Evolutionary conservation across 2,329 filamentous ascomycete genomes (phyloP), one percentile per base, ranked within the genome.

Genomic region (Exophiala calicioides): DNA sequence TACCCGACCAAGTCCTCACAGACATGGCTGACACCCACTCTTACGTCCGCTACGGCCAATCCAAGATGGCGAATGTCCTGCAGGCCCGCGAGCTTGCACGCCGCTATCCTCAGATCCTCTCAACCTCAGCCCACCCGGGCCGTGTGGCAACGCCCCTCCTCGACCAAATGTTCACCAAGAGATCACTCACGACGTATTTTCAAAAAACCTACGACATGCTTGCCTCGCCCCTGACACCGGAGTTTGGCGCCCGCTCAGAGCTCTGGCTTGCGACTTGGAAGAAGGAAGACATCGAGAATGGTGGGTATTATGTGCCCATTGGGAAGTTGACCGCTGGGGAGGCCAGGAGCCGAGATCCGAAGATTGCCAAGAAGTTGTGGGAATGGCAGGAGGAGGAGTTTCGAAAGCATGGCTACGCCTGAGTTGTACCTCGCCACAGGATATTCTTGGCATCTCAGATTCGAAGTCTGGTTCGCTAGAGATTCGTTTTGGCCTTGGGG

Each of bases 61-160:
- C 65, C 35, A 78, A 78, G 54, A 59, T 77, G 2, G 75, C 76
- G 0, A 72, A 75, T 49, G 55, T 76, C 3, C 60, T 75, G 2
- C 74, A 69, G 55, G 62, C 69, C 3, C 57, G 60, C 6, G 65
- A 71, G 38, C 56, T 78, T 3, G 66, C 71, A 1, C 53, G 59
- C 24, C 64, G 62, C 8, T 67, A 73, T 38, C 65, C 69, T 0
- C 49, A 57, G 5, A 62, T 75, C 16, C 64, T 60, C 1, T 56
- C 59, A 5, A 61, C 71, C 3, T 55, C 67, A 1, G 48, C 75
- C 1, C 67, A 73, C 44, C 73, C 72, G 0, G 73, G 71, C 2
- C 59, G 68, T 3, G 67, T 73, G 20, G 50, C 56, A 3, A 75
- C 71, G 0, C 60, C 58, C 1, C 41, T 75, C 4, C 53, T 67